Evolutionary conservation across 2,329 filamentous ascomycete species (phyloP).

Genomic region (Alternaria ventricosa): DNA sequence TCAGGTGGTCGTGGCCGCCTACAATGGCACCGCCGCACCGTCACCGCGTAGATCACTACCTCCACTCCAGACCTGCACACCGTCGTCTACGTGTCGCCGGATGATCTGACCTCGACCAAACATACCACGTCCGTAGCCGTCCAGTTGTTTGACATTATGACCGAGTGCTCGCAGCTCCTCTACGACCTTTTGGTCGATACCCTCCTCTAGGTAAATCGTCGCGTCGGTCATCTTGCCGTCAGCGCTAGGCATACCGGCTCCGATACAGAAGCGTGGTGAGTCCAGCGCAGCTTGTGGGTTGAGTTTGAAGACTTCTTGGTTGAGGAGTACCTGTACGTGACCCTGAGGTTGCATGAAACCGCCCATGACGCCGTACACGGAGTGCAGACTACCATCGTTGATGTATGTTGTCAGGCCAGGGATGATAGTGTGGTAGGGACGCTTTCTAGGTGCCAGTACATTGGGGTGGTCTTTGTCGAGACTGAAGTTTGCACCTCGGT

Average conservation of each 20-base stretch:
- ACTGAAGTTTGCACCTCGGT: slow-evolving; percentile 87
- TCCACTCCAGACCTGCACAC: slow-evolving; percentile 78
- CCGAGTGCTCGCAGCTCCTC: slow-evolving; percentile 72
- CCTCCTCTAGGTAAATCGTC: slow-evolving; percentile 81
- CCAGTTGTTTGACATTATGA: slow-evolving; percentile 73
- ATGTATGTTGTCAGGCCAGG: slow-evolving; percentile 85
- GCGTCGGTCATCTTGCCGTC: slow-evolving; percentile 64
- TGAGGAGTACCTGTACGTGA: slow-evolving; percentile 90
- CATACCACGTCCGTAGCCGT: slow-evolving; percentile 68
- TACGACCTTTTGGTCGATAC: slow-evolving; percentile 72
- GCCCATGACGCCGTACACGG: slow-evolving; percentile 95
- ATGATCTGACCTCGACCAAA: slow-evolving; percentile 93
- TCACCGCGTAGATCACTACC: slow-evolving; percentile 90
- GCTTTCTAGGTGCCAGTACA: slow-evolving; percentile 76
- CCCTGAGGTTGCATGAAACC: slow-evolving; percentile 99
- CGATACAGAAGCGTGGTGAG: slow-evolving; percentile 88
- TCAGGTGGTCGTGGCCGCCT: not conserved
- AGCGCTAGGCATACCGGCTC: slow-evolving; percentile 70
- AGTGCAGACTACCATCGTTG: slow-evolving; percentile 75
- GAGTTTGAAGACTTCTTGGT: slow-evolving; percentile 81
- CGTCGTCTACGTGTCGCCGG: slow-evolving; percentile 76
- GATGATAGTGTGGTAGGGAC: slow-evolving; percentile 98
- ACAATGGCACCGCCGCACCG: slow-evolving; percentile 68
- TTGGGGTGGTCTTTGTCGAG: slow-evolving; percentile 78
- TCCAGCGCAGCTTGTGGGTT: slow-evolving; percentile 89